Percentiles rank a stretch among this genome's conserved stretches.
Evolutionary conservation across 2,329 filamentous ascomycete genomes (phyloP).

Genomic region (Aspergillus aculeatinus): DNA sequence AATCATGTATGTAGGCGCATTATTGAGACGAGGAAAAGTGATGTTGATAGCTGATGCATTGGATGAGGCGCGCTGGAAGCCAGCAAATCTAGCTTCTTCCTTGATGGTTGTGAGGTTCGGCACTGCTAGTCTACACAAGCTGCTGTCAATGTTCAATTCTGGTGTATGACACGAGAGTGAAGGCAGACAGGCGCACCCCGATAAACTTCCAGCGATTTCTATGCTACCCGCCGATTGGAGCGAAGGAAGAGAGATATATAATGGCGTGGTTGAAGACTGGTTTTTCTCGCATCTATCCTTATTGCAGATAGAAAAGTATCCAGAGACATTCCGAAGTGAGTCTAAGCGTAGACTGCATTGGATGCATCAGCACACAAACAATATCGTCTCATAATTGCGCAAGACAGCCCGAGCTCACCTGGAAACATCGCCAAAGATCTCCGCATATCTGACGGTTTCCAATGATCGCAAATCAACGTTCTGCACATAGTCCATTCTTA

Average conservation of each 20-base stretch:
- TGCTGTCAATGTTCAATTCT: background rate
- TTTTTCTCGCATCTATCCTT: background rate
- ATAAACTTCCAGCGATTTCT: background rate
- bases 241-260: background rate
- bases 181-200: background rate
- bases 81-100: background rate
- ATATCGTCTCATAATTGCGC: background rate
- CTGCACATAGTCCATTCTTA: background rate
- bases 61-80: background rate
- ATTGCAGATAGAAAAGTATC: background rate
- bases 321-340: background rate
- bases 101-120: background rate
- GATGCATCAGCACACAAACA: background rate
- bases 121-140: background rate
- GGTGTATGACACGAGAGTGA: background rate
- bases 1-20: background rate
- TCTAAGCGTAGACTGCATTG: background rate
- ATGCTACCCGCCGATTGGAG: background rate
- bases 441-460: background rate
- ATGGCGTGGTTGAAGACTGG: background rate
- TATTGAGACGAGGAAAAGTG: background rate
- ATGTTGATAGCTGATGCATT: background rate
- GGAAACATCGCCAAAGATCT: background rate
- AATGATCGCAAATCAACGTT: background rate
- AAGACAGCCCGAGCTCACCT: background rate